phyloP scores from a whole-genome alignment of 1,284 basidiomycete genomes.

The Sutorius eximius region DNA sequence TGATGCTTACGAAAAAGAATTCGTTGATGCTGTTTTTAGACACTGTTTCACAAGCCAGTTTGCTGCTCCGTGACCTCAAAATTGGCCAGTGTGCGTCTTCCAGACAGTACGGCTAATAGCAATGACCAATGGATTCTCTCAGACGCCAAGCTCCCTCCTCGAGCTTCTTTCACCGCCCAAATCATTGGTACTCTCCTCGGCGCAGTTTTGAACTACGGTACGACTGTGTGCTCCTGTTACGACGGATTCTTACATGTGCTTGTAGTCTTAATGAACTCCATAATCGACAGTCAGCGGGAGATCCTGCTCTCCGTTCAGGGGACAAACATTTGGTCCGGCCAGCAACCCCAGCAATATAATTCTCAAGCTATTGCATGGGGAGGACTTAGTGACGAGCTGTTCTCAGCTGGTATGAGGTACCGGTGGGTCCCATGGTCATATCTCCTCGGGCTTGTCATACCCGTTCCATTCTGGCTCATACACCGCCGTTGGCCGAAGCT shows the following conservation, averaged over 20 bases:
- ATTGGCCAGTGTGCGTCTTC: constrained; percentile 51
- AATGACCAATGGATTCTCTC: neutral
- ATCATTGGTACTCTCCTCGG: constrained; percentile 49
- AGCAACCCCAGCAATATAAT: too few relatives aligned
- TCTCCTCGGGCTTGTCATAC: constrained; percentile 53
- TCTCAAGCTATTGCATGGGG: constrained; percentile 47
- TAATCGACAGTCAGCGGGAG: constrained; percentile 53
- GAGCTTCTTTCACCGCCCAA: constrained; percentile 64
- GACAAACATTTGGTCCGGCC: too few relatives aligned
- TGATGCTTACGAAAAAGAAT: neutral
- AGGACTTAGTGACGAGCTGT: constrained; percentile 58
- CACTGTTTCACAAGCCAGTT: constrained; percentile 43
- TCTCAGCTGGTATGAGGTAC: constrained; percentile 53
- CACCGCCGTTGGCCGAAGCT: constrained; percentile 45
- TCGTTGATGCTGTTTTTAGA: constrained; percentile 28
- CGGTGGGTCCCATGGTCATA: constrained; percentile 57
- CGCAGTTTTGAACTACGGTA: constrained; percentile 53
- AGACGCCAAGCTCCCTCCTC: constrained; percentile 67
- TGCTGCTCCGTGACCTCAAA: constrained; percentile 56
- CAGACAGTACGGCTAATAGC: constrained; percentile 1
- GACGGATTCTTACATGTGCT: neutral
- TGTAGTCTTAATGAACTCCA: constrained; percentile 54
- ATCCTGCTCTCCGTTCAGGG: constrained; percentile 36
- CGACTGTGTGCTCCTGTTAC: constrained; percentile 11
- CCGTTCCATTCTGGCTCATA: constrained; percentile 56